These are phyloP conservation scores for Bidens hawaiensis DNA, from an alignment of 140 eudicot species.

Conservation along the genomic window DNA sequence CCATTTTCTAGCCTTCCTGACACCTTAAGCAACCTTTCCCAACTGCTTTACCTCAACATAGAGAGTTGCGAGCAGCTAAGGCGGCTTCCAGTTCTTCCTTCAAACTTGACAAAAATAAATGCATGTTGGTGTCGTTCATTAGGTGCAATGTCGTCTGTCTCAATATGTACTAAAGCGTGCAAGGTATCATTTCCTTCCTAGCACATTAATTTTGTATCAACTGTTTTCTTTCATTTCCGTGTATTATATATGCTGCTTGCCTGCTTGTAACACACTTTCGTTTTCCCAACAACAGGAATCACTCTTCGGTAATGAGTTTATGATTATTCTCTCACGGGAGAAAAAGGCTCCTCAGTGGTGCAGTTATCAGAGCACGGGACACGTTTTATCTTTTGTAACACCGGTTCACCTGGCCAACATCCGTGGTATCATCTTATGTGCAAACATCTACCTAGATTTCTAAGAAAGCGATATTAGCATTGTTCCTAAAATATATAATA, in stretches of 20 bases:
- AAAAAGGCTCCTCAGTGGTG: not conserved
- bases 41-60: not conserved
- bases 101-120: not conserved
- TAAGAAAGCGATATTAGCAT: not conserved
- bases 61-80: not conserved
- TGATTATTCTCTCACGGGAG: not conserved
- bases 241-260: not conserved
- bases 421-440: conserved; percentile 3
- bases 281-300: not conserved
- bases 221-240: not conserved
- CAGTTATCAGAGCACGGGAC: not conserved
- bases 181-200: not conserved
- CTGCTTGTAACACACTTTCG: not conserved
- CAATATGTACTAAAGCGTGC: not conserved
- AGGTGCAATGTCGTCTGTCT: conserved; percentile 7
- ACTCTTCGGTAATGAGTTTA: not conserved
- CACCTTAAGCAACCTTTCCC: conserved; percentile 4
- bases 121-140: not conserved
- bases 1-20: conserved; percentile 12
- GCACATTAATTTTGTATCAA: not conserved
- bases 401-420: conserved; percentile 2
- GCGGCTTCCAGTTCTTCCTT: conserved; percentile 16
- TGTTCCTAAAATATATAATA: not conserved
- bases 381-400: not conserved
- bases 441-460: no score